A percentile compares a stretch with the other conserved stretches of the same genome.
Evolutionary conservation across 2,329 filamentous ascomycete species (phyloP).

Genomic region (Diaporthe vexans): DNA sequence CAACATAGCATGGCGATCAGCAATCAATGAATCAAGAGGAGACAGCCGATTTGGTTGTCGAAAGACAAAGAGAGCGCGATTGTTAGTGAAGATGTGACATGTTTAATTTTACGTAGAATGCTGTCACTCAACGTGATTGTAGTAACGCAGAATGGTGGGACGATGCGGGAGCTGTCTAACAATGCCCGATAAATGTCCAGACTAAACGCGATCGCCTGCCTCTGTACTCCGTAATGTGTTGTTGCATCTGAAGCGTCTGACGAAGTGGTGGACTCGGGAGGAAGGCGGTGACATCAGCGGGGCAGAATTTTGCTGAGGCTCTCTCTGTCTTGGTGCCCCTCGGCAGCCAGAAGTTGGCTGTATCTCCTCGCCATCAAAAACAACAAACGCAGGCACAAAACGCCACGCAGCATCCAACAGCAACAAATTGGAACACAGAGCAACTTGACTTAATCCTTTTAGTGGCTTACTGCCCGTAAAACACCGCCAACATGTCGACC

Average conservation of each 20-base stretch:
- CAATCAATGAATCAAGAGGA: slow-evolving; percentile 23
- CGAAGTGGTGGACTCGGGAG: background rate
- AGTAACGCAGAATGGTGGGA: background rate
- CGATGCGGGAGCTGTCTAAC: background rate
- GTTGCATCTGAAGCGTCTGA: no score
- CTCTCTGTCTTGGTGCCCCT: background rate
- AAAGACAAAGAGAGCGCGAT: background rate
- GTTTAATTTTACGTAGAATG: background rate
- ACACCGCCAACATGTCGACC: slow-evolving; percentile 82
- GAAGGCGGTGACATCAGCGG: slow-evolving; percentile 40
- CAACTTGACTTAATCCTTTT: background rate
- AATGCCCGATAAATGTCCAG: background rate
- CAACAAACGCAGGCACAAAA: slow-evolving; percentile 1
- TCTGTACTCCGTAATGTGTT: no score
- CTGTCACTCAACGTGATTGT: background rate
- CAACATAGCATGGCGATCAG: slow-evolving; percentile 35
- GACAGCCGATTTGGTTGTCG: slow-evolving; percentile 27
- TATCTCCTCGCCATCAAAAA: slow-evolving; percentile 17
- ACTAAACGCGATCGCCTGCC: background rate
- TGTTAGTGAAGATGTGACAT: slow-evolving; percentile 1
- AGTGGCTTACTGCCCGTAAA: slow-evolving; percentile 29
- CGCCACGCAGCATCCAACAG: background rate
- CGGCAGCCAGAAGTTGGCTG: slow-evolving; percentile 8
- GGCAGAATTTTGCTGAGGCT: slow-evolving; percentile 30
- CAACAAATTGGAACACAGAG: background rate